phyloP scores from a whole-genome alignment of 768 basidiomycete species.

The Pholiota microspora region DNA sequence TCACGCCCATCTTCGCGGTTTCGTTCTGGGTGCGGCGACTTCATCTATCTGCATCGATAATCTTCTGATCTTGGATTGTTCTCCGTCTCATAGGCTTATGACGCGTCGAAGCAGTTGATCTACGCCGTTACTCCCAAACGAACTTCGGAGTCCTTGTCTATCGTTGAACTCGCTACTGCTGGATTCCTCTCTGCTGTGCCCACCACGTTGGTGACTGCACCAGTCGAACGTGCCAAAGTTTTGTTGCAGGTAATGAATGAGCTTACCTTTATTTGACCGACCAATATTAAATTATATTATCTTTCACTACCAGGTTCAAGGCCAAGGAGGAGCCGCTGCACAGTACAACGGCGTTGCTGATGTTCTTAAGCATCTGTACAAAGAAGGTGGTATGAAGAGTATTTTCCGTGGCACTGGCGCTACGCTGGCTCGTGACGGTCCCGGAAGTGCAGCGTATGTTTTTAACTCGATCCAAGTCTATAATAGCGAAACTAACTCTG shows the following conservation, averaged over 20 bases:
- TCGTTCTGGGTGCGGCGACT: slow-evolving; percentile 85
- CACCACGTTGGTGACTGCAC: slow-evolving; percentile 88
- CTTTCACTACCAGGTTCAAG: slow-evolving; percentile 64
- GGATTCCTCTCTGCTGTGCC: slow-evolving; percentile 95
- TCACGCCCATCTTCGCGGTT: slow-evolving; percentile 97
- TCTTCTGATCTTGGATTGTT: not conserved
- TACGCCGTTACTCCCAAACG: slow-evolving; percentile 77
- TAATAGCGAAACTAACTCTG: slow-evolving; percentile 10
- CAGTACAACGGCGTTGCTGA: slow-evolving; percentile 91
- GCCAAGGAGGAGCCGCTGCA: slow-evolving; percentile 69
- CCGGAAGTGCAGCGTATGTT: slow-evolving; percentile 92
- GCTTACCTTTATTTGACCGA: not conserved
- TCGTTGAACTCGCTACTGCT: slow-evolving; percentile 81
- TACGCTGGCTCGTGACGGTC: slow-evolving; percentile 94
- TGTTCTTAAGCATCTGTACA: slow-evolving; percentile 87
- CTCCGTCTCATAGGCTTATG: slow-evolving; percentile 87
- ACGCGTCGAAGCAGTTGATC: slow-evolving; percentile 87
- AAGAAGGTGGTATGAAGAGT: slow-evolving; percentile 87
- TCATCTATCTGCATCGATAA: slow-evolving; percentile 5
- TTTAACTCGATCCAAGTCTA: slow-evolving; percentile 4
- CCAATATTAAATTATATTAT: slow-evolving; percentile 2
- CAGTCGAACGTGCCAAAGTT: slow-evolving; percentile 96
- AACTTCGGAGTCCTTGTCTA: slow-evolving; percentile 57
- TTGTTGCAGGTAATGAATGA: slow-evolving; percentile 67
- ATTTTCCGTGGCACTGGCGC: slow-evolving; percentile 92